Base-by-base conservation (phyloP, 2,329 filamentous ascomycete genomes). In the Talaromyces rugulosus region DNA sequence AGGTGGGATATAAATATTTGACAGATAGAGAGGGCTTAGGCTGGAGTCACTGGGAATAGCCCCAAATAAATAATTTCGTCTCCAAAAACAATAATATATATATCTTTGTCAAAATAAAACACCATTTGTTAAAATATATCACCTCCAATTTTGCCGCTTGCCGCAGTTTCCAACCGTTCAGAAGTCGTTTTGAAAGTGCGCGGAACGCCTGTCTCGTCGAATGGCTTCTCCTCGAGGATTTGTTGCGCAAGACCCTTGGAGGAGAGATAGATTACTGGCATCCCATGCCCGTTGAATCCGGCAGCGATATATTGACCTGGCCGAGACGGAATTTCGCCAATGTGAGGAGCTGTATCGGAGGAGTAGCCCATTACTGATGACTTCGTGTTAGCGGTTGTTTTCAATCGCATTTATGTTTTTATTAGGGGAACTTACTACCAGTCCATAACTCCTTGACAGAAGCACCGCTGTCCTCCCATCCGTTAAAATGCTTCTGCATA, bases 241-340 rank as follows among this genome's bases (percentile, higher is more conserved):
- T 88, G 86, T n/a, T 78, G 74, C 5, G 81, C 84, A 59, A 89
- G 67, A 1, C 82, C 87, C 66, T 83, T 82, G 0, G 85, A 85
- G 28, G 82, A 83, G 69, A 86, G 81, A 75, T 85, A 83, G 61
- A 85, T 86, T 18, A 86, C 72, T 1, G 87, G 86, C 87, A 89
- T 89, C 0, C 87, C 86, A 70, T 89, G 86, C 0, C 88, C 88
- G 69, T 88, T 87, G 66, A 89, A 89, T 3, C 85, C 82, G 3
- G 83, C 85, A 34, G 80, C 79, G 3, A 87, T 77, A 80, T 83
- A 89, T 23, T 89, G 69, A 0, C 82, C 80, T 12, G 72, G 66
- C 56, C 69, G 70, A 0, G 70, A 75, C 1, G 81, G 82, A 56
- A 80, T 77, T 1, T 74, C 65, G 0, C 86, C 86, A 56, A 89